Base-by-base conservation (phyloP, 2,329 filamentous ascomycete species). In the Colletotrichum sansevieriae region DNA sequence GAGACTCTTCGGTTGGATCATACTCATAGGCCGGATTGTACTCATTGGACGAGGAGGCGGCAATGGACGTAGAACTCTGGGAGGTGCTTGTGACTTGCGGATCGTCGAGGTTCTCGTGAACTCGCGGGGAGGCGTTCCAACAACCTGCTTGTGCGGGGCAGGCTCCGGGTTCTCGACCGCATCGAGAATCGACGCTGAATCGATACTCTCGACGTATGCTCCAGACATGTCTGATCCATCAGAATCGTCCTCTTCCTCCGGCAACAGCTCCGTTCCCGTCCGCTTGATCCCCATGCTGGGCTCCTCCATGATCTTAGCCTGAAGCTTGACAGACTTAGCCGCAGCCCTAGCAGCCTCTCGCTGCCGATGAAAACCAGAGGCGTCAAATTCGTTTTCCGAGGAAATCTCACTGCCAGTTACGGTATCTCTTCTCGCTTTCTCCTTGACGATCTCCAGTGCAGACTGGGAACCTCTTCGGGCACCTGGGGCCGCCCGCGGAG, bases 391-490 rank as follows among this genome's bases (percentile, higher is more conserved):
- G 73, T 93, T 94, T 71, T 95, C 92, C 0, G 92, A 95, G 0
- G 92, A 95, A 73, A 95, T 88, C 73, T 95, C 92, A 74, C 92
- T 94, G 79, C 92, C 94, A 1, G 92, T 95, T 54, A 92, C 90
- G 0, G 92, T 95, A 76, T 94, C 92, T 71, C 92, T 83, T 39
- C 92, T 84, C 2, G 90, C 85, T 15, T 92, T 83, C 78, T 91
- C 90, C 76, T 91, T 92, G 66, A 91, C 87, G 1, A 87, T 88
- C 73, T 93, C 91, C 29, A 93, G 80, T 0, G 90, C 88, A 20
- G 91, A 91, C 73, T 94, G 87, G 0, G 92, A 95, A 11, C 91
- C 91, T 72, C 91, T 84, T 18, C 91, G 84, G 18, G 77, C 81
- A 60, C 72, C 83, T 71, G 71, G 83, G 66, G 72, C 82, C 74